Conservation (phyloP, 495 filamentous ascomycete genomes). For the Rhypophila decipiens region DNA sequence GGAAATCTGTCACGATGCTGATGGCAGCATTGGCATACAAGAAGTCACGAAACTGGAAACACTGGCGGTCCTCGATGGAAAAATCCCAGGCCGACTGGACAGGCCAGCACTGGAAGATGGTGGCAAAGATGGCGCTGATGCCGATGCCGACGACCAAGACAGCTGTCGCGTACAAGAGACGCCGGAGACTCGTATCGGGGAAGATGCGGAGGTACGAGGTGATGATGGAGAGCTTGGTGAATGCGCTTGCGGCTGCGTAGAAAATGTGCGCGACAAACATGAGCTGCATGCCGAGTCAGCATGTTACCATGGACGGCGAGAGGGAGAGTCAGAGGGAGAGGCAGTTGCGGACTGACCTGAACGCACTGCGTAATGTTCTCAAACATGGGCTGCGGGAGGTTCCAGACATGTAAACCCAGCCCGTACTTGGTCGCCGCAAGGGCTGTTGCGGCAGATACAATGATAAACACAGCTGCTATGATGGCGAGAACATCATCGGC, state of each 20-base stretch:
- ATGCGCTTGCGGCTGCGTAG: slow-evolving; percentile 20
- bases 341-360: slow-evolving; percentile 12
- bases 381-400: slow-evolving; percentile 14
- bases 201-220: slow-evolving; percentile 26
- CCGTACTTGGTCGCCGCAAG: slow-evolving; percentile 16
- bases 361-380: slow-evolving; percentile 11
- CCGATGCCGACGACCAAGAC: slow-evolving; percentile 30
- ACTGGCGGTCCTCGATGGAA: slow-evolving; percentile 23
- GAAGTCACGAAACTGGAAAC: slow-evolving; percentile 37
- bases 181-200: slow-evolving; percentile 11
- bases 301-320: too few relatives aligned
- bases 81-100: slow-evolving; percentile 39
- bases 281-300: slow-evolving; percentile 6
- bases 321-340: too few relatives aligned
- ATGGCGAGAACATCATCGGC: slow-evolving; percentile 19
- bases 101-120: slow-evolving; percentile 43
- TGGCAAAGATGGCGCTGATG: slow-evolving; percentile 36
- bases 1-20: slow-evolving; percentile 40
- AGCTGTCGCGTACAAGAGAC: slow-evolving; percentile 10
- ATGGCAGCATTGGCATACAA: slow-evolving; percentile 38
- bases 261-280: slow-evolving; percentile 21
- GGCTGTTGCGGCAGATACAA: slow-evolving; percentile 13
- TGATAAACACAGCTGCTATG: slow-evolving; percentile 17
- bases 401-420: slow-evolving; percentile 25
- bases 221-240: slow-evolving; percentile 26